Evolutionary conservation across 306 rosid species (phyloP).

Genomic region (Alnus rubra): DNA sequence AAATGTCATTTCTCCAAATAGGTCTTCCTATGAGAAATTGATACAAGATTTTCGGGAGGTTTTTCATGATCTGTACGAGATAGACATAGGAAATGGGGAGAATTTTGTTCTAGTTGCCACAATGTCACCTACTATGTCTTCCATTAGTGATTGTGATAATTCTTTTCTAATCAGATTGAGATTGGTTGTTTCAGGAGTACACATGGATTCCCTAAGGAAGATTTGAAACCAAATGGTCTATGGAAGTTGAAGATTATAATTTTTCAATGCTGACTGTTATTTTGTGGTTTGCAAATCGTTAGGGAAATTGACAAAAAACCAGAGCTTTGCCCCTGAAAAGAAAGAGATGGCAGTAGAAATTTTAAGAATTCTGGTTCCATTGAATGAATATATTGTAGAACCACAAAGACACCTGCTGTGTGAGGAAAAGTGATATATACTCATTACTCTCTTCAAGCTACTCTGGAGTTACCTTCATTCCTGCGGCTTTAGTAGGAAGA

Average conservation of each 20-base stretch:
- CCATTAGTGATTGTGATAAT: slow-evolving; percentile 29
- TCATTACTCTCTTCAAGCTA: neutral
- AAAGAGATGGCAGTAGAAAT: neutral
- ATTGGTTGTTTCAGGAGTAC: slow-evolving; percentile 53
- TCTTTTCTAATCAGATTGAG: slow-evolving; percentile 51
- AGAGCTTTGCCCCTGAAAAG: neutral
- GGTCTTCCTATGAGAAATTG: slow-evolving; percentile 48
- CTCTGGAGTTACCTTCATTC: neutral
- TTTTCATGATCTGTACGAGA: slow-evolving; percentile 60
- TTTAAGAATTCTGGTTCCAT: neutral
- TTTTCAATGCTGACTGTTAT: neutral
- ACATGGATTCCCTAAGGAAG: slow-evolving; percentile 48
- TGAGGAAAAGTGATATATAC: neutral
- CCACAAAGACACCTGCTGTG: neutral
- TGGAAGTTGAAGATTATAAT: neutral
- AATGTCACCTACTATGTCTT: slow-evolving; percentile 32
- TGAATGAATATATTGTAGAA: neutral
- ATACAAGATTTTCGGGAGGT: slow-evolving; percentile 39
- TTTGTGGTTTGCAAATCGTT: neutral
- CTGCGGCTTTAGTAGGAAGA: neutral
- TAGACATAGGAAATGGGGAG: slow-evolving; percentile 77
- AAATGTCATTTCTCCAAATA: slow-evolving; percentile 64
- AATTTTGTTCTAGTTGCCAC: slow-evolving; percentile 67
- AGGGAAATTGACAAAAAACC: neutral
- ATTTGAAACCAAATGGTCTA: slow-evolving; percentile 24